Base-by-base conservation (phyloP, 1,139 yeast genomes). In the Hemisphaericaspora subhashii region DNA sequence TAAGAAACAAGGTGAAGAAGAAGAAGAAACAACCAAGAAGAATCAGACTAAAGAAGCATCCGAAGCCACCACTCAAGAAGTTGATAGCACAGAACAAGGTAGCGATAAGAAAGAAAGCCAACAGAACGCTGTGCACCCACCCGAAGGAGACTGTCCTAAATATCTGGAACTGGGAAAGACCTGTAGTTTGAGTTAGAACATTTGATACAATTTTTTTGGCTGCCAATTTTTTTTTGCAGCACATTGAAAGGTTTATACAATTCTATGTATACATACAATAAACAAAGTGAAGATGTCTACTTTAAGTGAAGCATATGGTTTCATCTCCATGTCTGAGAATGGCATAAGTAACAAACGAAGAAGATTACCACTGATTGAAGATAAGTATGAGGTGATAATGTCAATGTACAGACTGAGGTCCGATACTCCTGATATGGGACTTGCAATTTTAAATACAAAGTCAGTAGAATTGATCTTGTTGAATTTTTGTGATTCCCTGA, bases 401-500 rank as follows among this genome's bases (percentile, higher is more conserved):
- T 31, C 49, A 5, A 40, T 45, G 5, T 40, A 32, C 22, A 39
- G 38, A 16, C 41, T 33, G 32, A 45, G 36, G 21, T 35, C 40
- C 3, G 49, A 45, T 11, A 29, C 44, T 8, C 36, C 35, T 35
- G 47, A 42, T 27, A 32, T 44, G 13, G 47, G 49, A 5, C 14
- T 45, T 13, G 44, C 46, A 13, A 31, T 42, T n/a, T 32, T 42
- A 3, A 38, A 43, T 20, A 28, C 38, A 11, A 35, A 31, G 29
- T 40, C 40, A 8, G 14, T 30, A 25, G 66, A 61, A 34, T 44
- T 72, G 38, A 48, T 46, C 3, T 39, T 66, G 13, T 55, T 64
- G 3, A 64, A 58, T 11, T 59, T 66, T 25, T 50, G 59, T 15
- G 79, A 73, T 45, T 64, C 78, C 0, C 75, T 66, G 46, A 70